A percentile compares a stretch with the other conserved stretches of the same genome.
phyloP scores from a whole-genome alignment of 495 filamentous ascomycete species.

The Halenospora varia region DNA sequence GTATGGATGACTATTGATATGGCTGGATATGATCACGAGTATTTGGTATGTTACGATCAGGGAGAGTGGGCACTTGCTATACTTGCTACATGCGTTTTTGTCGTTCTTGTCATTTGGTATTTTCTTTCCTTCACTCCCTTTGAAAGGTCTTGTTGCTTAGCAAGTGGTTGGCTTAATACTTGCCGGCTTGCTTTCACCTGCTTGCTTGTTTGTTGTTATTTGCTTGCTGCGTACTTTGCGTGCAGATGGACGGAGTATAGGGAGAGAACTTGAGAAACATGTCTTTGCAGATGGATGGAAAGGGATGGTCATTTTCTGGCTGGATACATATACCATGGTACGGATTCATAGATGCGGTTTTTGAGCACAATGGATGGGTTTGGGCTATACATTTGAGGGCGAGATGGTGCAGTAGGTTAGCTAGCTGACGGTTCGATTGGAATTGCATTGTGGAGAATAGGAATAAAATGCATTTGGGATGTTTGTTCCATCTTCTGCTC shows the following conservation, averaged over 20 bases:
- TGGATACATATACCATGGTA: neutral
- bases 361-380: too few relatives aligned
- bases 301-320: neutral
- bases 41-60: constrained; percentile 6
- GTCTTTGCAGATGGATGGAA: neutral
- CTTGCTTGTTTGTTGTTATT: too few relatives aligned
- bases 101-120: neutral
- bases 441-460: too few relatives aligned
- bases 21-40: constrained; percentile 6
- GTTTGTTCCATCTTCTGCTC: too few relatives aligned
- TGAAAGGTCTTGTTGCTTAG: neutral
- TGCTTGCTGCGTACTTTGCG: too few relatives aligned
- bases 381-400: neutral
- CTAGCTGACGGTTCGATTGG: too few relatives aligned
- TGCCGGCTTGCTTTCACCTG: too few relatives aligned
- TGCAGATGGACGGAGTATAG: neutral
- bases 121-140: neutral
- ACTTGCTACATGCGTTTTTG: neutral
- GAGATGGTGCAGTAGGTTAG: too few relatives aligned
- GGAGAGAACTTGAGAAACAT: neutral
- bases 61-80: neutral
- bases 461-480: too few relatives aligned
- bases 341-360: neutral
- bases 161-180: neutral
- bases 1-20: constrained; percentile 1